phyloP scores from a whole-genome alignment of 768 basidiomycete genomes.

The Rhizopogon rudus region DNA sequence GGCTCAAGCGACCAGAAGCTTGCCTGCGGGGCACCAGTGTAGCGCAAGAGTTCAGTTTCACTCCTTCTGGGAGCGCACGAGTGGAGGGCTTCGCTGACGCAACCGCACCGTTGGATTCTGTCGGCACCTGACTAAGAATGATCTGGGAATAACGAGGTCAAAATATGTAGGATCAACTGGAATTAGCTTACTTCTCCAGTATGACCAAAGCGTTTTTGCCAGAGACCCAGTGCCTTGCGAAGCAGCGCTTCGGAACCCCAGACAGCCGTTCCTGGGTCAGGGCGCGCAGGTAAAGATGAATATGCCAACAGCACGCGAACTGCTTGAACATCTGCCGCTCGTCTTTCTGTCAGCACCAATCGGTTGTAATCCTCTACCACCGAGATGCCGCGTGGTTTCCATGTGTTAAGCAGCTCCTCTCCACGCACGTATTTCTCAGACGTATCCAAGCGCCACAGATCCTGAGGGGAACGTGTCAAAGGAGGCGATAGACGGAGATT shows the following conservation, averaged over 20 bases:
- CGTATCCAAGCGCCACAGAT: constrained; percentile 94
- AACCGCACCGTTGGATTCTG: constrained; percentile 45
- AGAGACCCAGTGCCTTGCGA: constrained; percentile 64
- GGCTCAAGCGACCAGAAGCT: constrained; percentile 13
- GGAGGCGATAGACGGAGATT: constrained; percentile 77
- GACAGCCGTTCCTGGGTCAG: constrained; percentile 42
- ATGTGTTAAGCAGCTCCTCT: constrained; percentile 76
- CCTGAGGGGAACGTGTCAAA: constrained; percentile 78
- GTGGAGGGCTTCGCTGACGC: constrained; percentile 20
- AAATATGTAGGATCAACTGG: constrained; percentile 1
- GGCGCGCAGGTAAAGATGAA: constrained; percentile 39
- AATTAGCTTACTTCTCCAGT: constrained; percentile 56
- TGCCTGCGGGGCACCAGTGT: constrained; percentile 73
- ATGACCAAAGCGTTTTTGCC: constrained; percentile 82
- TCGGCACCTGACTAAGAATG: constrained; percentile 66
- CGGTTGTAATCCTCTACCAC: constrained; percentile 84
- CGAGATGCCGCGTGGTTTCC: constrained; percentile 86
- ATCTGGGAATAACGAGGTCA: constrained; percentile 47
- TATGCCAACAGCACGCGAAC: constrained; percentile 71
- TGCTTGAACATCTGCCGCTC: constrained; percentile 87
- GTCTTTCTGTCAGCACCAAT: constrained; percentile 64
- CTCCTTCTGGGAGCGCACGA: constrained; percentile 31
- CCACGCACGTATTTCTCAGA: constrained; percentile 93
- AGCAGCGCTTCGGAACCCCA: constrained; percentile 70
- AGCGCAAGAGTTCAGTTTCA: constrained; percentile 70